A percentile compares a stretch with the other conserved stretches of the same genome.
phyloP scores from a whole-genome alignment of 2,329 filamentous ascomycete genomes.

The Fusarium beomiforme region DNA sequence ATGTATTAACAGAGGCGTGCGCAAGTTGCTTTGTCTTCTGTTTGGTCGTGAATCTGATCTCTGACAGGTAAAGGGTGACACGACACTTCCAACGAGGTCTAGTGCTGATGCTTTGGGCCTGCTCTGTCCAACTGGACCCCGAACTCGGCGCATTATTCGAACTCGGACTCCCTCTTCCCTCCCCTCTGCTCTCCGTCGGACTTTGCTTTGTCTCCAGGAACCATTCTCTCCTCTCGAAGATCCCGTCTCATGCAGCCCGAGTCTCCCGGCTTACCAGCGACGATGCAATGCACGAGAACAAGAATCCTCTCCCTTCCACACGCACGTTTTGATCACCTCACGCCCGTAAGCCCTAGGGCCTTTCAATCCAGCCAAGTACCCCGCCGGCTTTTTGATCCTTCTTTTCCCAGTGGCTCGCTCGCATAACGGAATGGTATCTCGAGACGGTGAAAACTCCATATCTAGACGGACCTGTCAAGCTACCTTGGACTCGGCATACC shows the following conservation, averaged over 20 bases:
- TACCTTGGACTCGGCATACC: neutral
- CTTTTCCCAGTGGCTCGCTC: slow-evolving; percentile 15
- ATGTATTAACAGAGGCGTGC: neutral
- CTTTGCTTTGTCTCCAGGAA: slow-evolving; percentile 23
- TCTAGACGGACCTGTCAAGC: slow-evolving; percentile 1
- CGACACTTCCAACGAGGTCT: slow-evolving; percentile 4
- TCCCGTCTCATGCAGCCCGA: slow-evolving; percentile 28
- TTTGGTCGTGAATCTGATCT: slow-evolving; percentile 5
- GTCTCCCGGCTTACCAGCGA: slow-evolving; percentile 15
- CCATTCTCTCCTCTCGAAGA: slow-evolving; percentile 24
- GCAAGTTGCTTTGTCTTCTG: neutral
- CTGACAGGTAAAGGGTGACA: neutral
- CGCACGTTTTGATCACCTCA: slow-evolving; percentile 7
- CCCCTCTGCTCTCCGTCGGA: neutral
- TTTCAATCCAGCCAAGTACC: slow-evolving; percentile 17
- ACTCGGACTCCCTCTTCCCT: neutral
- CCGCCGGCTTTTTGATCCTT: slow-evolving; percentile 17
- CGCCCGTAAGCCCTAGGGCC: slow-evolving; percentile 43
- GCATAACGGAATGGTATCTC: neutral
- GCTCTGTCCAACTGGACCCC: neutral
- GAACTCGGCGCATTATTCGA: neutral
- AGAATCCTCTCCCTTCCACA: neutral
- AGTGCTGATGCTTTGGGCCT: slow-evolving; percentile 24
- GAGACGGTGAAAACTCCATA: neutral
- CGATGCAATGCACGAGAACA: slow-evolving; percentile 12